phyloP scores from a whole-genome alignment of 106 monocot species.

The Acorus calamus region DNA sequence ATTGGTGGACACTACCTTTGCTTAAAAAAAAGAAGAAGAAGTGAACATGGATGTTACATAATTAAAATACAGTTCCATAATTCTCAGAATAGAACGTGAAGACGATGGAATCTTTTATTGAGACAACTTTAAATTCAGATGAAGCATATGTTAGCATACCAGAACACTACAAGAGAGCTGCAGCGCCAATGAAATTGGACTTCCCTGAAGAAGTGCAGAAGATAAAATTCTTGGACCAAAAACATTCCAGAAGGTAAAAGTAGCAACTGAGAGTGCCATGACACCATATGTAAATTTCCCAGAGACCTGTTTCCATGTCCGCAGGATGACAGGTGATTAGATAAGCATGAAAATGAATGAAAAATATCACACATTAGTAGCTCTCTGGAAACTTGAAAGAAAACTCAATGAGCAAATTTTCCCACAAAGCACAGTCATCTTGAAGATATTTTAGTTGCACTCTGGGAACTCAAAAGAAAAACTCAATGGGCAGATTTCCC shows the following conservation, averaged over 20 bases:
- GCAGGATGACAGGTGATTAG: background rate
- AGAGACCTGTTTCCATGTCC: constrained; percentile 46
- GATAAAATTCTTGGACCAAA: constrained; percentile 76
- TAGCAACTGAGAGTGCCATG: constrained; percentile 91
- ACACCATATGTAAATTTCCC: constrained; percentile 97
- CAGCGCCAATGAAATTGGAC: constrained; percentile 77
- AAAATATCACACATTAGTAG: no score
- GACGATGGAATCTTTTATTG: background rate
- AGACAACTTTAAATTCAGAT: background rate
- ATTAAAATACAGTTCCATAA: no score
- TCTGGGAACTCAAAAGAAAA: no score
- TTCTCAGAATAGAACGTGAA: no score
- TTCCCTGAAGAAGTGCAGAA: constrained; percentile 59
- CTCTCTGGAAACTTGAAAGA: no score
- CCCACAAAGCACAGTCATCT: no score
- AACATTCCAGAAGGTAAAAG: constrained; percentile 83
- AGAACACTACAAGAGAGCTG: constrained; percentile 97
- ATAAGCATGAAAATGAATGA: background rate
- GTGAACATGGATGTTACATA: no score
- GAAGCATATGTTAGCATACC: constrained; percentile 30
- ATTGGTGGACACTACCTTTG: no score
- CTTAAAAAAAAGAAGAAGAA: no score
- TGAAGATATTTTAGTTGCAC: no score
- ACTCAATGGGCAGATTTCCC: no score
- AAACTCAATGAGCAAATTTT: no score